Base-by-base conservation (phyloP, 2,329 filamentous ascomycete genomes). In the Parafenestella ontariensis region DNA sequence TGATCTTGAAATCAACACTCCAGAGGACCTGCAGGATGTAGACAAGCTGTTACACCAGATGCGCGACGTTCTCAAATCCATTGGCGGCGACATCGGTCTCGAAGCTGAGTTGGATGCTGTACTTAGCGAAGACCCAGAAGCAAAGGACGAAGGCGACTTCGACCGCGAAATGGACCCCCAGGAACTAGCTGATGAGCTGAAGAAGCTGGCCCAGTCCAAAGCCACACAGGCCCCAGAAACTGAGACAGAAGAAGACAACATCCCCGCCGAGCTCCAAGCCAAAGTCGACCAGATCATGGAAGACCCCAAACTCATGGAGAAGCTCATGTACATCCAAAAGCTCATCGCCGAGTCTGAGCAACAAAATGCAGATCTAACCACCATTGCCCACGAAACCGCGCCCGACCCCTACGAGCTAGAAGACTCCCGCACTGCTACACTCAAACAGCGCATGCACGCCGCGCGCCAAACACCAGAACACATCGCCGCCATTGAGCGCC, bases 221-320 rank as follows among this genome's bases (percentile, higher is more conserved):
- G 33, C 37, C 17, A 42, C 58, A 13, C 36, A 50, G 9, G 40
- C 60, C 5, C 26, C 43, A 18, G 40, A 52, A 3, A 34, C 31
- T 8, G 58, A 59, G 13, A 2, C 15, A 29, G 49, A 58, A 8
- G 61, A 63, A 23, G 66, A 66, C 33, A 54, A 66, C n/a, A 46
- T 68, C 2, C 63, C 69, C 15, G 63, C 69, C 3, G 67, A 71
- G n/a, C 58, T 72, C 5, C 58, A 70, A 45, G 69, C 71, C 37
- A 67, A 71, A 37, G 66, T 74, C 31, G 69, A 75, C 49, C 65
- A 68, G 42, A 72, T 75, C 39, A 69, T 75, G 63, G 54, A 66
- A 37, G 71, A 74, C 43, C 72, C 72, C 6, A 59, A 62, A 15
- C 62, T 74, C 1, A 58, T 74, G 57, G 62, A 74, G 49, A 75